Conservation (phyloP, 768 basidiomycete species). For the Amanita brunnescens region DNA sequence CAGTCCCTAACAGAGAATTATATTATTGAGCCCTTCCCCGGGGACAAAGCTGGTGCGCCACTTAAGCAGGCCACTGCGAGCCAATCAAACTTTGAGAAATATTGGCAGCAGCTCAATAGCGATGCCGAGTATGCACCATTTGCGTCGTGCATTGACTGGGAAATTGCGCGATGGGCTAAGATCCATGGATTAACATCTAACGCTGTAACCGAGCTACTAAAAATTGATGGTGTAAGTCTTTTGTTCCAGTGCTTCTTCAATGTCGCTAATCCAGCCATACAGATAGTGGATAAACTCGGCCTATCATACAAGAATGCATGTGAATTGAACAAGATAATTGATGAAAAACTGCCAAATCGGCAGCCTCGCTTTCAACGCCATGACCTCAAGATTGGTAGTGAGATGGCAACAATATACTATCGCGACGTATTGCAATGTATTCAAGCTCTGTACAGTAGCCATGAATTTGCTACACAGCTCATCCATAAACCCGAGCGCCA, state of each 20-base stretch:
- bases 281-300: too few species aligned
- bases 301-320: neutral
- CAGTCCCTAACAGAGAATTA: too few species aligned
- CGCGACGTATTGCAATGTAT: neutral
- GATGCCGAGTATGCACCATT: neutral
- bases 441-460: neutral
- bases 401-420: neutral
- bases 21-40: too few species aligned
- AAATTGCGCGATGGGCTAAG: neutral
- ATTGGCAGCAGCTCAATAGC: too few species aligned
- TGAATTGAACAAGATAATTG: neutral
- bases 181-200: neutral
- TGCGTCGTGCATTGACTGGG: neutral
- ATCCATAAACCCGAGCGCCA: neutral
- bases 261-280: too few species aligned
- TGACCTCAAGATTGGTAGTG: neutral
- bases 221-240: neutral
- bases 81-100: too few species aligned
- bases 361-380: neutral
- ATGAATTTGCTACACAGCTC: neutral
- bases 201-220: neutral
- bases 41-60: too few species aligned
- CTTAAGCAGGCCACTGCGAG: too few species aligned
- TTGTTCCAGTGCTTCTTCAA: too few species aligned
- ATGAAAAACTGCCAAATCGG: neutral